Percentiles rank a stretch among this genome's conserved stretches.
Conservation (phyloP, 495 filamentous ascomycete species). For the Durotheca rogersii region DNA sequence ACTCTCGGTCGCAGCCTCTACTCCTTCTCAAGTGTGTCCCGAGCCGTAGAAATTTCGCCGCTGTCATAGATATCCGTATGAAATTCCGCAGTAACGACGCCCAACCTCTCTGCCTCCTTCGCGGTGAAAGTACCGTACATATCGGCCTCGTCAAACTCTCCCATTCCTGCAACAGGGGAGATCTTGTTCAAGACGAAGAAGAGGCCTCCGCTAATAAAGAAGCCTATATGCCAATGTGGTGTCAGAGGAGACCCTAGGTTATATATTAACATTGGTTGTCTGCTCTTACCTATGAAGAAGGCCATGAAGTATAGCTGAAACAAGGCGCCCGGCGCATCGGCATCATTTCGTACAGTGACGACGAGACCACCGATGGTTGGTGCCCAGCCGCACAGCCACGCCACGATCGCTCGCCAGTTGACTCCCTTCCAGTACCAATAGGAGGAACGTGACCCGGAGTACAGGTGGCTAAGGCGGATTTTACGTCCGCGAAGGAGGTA, state of each 20-base stretch:
- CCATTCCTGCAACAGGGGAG: conserved; percentile 37
- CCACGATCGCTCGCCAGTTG: conserved; percentile 37
- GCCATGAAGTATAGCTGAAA: conserved; percentile 41
- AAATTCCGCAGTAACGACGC: conserved; percentile 26
- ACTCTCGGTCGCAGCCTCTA: conserved; percentile 4
- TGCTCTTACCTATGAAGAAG: conserved; percentile 37
- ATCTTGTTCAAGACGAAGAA: conserved; percentile 35
- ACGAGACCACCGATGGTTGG: conserved; percentile 39
- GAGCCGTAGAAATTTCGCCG: conserved; percentile 13
- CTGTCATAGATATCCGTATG: conserved; percentile 18
- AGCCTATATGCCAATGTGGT: conserved; percentile 20
- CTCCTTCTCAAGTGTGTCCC: conserved; percentile 24
- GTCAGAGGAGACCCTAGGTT: no score
- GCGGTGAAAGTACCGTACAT: conserved; percentile 38
- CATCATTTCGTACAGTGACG: conserved; percentile 29
- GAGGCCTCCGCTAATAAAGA: conserved; percentile 37
- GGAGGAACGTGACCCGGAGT: conserved; percentile 21
- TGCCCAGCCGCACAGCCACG: conserved; percentile 40
- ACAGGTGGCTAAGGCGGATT: conserved; percentile 38
- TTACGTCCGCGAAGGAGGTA: conserved; percentile 35
- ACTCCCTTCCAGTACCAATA: conserved; percentile 42
- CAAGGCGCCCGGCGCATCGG: conserved; percentile 29
- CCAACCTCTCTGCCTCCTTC: conserved; percentile 34
- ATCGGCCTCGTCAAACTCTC: conserved; percentile 33
- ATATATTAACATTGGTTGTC: background rate